Evolutionary conservation across 345 rosid species (phyloP).

Genomic region (Litchi chinensis): DNA sequence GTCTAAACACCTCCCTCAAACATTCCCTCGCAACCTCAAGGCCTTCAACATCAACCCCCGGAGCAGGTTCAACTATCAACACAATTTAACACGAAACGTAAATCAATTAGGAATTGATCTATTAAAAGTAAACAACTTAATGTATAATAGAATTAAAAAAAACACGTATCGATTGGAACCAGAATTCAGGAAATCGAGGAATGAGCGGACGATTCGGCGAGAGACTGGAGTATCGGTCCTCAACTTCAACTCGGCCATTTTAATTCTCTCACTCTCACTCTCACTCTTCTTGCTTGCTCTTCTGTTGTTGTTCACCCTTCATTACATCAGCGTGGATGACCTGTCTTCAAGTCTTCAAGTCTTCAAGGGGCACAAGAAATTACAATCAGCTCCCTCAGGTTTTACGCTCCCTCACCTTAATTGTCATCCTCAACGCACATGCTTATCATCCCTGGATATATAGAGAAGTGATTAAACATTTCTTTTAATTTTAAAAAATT

Average conservation of each 20-base stretch:
- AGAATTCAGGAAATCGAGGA: constrained; percentile 73
- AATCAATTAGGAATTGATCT: no score
- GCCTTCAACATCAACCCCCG: constrained; percentile 79
- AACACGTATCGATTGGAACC: constrained; percentile 36
- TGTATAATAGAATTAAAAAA: not conserved
- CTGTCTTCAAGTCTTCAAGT: no score
- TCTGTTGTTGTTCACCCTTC: no score
- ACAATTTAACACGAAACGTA: not conserved
- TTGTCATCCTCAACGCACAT: no score
- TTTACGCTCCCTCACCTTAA: no score
- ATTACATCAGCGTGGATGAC: no score
- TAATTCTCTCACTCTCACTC: not conserved
- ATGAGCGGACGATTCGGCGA: constrained; percentile 69
- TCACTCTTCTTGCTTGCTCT: not conserved
- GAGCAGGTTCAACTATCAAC: constrained; percentile 61
- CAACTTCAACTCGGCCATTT: constrained; percentile 48
- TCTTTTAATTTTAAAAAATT: no score
- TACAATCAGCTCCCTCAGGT: no score
- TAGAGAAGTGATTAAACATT: no score
- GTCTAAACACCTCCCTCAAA: constrained; percentile 59
- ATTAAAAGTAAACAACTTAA: not conserved
- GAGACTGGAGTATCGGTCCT: constrained; percentile 64
- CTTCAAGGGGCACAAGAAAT: no score
- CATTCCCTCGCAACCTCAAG: constrained; percentile 83
- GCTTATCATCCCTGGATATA: no score